Percentiles rank a stretch among this genome's conserved stretches.
These are phyloP conservation scores for Malus sylvestris DNA, from an alignment of 306 rosid species.

Conservation along the genomic window DNA sequence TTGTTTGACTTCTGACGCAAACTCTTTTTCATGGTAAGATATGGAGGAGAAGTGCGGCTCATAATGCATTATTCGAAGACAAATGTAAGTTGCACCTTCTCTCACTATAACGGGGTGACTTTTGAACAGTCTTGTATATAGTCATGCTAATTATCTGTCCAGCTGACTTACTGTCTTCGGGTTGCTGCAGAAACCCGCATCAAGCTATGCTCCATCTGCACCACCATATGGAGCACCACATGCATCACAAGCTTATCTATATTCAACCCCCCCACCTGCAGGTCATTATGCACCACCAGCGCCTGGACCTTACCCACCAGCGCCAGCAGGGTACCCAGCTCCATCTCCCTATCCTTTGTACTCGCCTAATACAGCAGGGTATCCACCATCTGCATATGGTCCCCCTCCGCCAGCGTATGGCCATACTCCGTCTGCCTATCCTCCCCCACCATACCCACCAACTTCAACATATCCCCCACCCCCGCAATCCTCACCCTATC, in stretches of 20 bases:
- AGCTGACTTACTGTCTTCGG: slow-evolving; percentile 1
- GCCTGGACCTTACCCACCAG: slow-evolving; percentile 35
- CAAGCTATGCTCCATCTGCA: slow-evolving; percentile 43
- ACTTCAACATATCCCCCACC: slow-evolving; percentile 34
- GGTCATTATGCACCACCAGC: slow-evolving; percentile 18
- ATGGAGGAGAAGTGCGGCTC: slow-evolving; percentile 45
- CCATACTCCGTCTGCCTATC: slow-evolving; percentile 22
- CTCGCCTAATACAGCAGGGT: slow-evolving; percentile 16
- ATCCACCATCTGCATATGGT: slow-evolving; percentile 23
- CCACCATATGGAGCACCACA: slow-evolving; percentile 40
- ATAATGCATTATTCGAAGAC: slow-evolving; percentile 31
- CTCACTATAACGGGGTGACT: background rate
- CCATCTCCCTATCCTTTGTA: slow-evolving; percentile 21
- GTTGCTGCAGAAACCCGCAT: slow-evolving; percentile 28
- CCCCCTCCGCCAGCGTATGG: slow-evolving; percentile 9
- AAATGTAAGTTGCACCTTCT: slow-evolving; percentile 29
- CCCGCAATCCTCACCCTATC: slow-evolving; percentile 38
- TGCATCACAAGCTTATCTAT: slow-evolving; percentile 18
- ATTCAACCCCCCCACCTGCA: slow-evolving; percentile 29
- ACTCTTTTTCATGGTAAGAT: slow-evolving; percentile 22
- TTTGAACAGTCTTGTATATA: background rate
- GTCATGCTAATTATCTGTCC: background rate
- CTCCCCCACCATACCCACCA: slow-evolving; percentile 26
- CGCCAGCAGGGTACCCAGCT: slow-evolving; percentile 20
- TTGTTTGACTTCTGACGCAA: background rate